These are phyloP conservation scores for Lycium barbarum DNA, from an alignment of 257 asterid genomes.

Conservation along the genomic window DNA sequence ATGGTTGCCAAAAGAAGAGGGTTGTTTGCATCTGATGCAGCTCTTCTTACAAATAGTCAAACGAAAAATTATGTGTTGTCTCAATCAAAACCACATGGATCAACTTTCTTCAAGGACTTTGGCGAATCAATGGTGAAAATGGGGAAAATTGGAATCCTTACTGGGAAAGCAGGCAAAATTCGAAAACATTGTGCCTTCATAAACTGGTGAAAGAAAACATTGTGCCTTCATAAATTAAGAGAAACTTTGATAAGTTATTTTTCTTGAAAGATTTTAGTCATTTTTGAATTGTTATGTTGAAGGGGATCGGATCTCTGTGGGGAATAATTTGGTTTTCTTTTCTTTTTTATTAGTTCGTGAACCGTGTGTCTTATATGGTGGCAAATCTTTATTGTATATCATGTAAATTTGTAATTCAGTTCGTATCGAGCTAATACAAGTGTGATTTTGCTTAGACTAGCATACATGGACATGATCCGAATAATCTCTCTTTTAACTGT, in stretches of 20 bases:
- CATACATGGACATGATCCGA: background rate
- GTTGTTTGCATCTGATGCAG: slow-evolving; percentile 47
- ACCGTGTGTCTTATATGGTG: too few relatives aligned
- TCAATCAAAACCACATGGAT: slow-evolving; percentile 29
- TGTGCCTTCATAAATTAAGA: slow-evolving; percentile 33
- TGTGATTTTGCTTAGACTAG: background rate
- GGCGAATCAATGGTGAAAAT: slow-evolving; percentile 52
- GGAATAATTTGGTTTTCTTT: background rate
- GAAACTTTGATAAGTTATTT: background rate
- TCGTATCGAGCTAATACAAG: background rate
- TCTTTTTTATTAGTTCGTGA: background rate
- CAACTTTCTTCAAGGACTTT: slow-evolving; percentile 52
- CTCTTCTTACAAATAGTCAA: slow-evolving; percentile 42
- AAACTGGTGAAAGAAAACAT: slow-evolving; percentile 38
- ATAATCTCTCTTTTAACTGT: too few relatives aligned
- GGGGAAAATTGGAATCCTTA: slow-evolving; percentile 49
- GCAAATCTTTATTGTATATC: too few relatives aligned
- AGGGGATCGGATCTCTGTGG: background rate
- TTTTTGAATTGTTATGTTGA: background rate
- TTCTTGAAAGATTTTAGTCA: background rate
- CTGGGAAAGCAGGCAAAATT: slow-evolving; percentile 46
- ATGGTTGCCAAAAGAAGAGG: slow-evolving; percentile 46
- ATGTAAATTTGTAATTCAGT: too few relatives aligned
- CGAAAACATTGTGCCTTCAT: slow-evolving; percentile 40
- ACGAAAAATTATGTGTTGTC: slow-evolving; percentile 42